Evolutionary conservation across 2,329 filamentous ascomycete genomes (phyloP).

Genomic region (Cercospora sesami): DNA sequence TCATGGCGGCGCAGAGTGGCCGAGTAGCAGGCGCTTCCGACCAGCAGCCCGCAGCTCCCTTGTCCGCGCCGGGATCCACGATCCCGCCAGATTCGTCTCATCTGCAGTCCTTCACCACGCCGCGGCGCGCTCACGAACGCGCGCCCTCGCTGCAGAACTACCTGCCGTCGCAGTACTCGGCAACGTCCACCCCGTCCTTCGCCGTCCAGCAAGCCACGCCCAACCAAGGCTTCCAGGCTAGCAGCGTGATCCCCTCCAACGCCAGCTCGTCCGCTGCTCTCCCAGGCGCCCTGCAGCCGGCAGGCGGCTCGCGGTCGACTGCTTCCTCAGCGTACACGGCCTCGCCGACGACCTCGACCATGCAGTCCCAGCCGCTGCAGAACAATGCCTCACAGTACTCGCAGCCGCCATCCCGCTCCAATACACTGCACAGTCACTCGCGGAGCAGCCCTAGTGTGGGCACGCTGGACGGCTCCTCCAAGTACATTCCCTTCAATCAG

Average conservation of each 20-base stretch:
- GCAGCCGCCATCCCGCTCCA: constrained; percentile 62
- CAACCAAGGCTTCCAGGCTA: constrained; percentile 31
- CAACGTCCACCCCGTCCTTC: constrained; percentile 52
- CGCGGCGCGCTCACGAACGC: constrained; percentile 53
- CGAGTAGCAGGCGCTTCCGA: constrained; percentile 36
- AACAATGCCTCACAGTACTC: constrained; percentile 61
- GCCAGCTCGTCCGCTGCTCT: constrained; percentile 44
- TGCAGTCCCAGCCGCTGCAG: constrained; percentile 51
- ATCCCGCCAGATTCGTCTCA: constrained; percentile 44
- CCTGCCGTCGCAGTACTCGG: constrained; percentile 45
- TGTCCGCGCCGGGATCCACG: constrained; percentile 25
- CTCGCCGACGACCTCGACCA: constrained; percentile 57
- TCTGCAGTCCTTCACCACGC: constrained; percentile 43
- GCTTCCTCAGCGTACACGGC: constrained; percentile 58
- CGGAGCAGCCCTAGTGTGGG: constrained; percentile 73
- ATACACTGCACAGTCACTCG: constrained; percentile 70
- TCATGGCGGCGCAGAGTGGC: constrained; percentile 9
- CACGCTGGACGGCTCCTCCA: constrained; percentile 47
- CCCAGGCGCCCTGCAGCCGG: constrained; percentile 62
- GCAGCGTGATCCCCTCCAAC: constrained; percentile 30
- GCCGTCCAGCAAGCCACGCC: constrained; percentile 55
- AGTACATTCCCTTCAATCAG: constrained; percentile 63
- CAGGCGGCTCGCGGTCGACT: constrained; percentile 52
- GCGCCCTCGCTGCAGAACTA: constrained; percentile 46
- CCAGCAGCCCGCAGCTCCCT: constrained; percentile 30